Base-by-base conservation (phyloP, 2,329 filamentous ascomycete species). In the Hypoxylon sp. region DNA sequence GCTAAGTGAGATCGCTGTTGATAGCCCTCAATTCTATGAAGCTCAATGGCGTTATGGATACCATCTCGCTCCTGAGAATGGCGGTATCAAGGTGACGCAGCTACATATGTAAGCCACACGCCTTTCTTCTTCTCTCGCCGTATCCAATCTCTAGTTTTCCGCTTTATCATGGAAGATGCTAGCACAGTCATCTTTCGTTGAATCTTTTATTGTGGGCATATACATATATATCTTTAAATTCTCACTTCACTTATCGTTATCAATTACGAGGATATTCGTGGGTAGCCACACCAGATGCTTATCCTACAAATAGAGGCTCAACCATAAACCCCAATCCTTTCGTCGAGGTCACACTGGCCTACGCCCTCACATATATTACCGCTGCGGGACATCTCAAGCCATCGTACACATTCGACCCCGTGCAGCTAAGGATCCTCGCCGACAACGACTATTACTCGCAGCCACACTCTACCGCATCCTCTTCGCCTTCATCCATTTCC, bases 361-460 rank as follows among this genome's bases (percentile, higher is more conserved):
- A 97, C 83, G 92, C 89, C 61, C 87, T 98, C 74, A 96, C 92
- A 61, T 98, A 97, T 81, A 90, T 93, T 82, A 79, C 85, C 78
- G 78, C 80, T 54, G 68, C 83, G 70, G 75, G 81, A 73, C 70
- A 74, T 68, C 78, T 80, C 56, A 76, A 77, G 47, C 75, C 81
- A 5, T 73, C 76, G 39, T 80, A 82, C 73, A 86, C 81, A 77
- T 89, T 96, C 76, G 86, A 86, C 13, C 88, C 94, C 3, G 83
- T 91, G 31, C 89, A 89, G 13, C 88, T 98, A 79, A 94, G 92
- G 68, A 95, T 99, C 78, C 88, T 98, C 37, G 95, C 96, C 67
- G 94, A 98, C 82, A 94, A 96, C 77, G 93, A 97, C 83, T 99
- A 99, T 86, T 99, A 98, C 84, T 98, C 96, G 3, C 89, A 91